Evolutionary conservation across 2,329 filamentous ascomycete genomes (phyloP).

Genomic region (Bertia moriformis): DNA sequence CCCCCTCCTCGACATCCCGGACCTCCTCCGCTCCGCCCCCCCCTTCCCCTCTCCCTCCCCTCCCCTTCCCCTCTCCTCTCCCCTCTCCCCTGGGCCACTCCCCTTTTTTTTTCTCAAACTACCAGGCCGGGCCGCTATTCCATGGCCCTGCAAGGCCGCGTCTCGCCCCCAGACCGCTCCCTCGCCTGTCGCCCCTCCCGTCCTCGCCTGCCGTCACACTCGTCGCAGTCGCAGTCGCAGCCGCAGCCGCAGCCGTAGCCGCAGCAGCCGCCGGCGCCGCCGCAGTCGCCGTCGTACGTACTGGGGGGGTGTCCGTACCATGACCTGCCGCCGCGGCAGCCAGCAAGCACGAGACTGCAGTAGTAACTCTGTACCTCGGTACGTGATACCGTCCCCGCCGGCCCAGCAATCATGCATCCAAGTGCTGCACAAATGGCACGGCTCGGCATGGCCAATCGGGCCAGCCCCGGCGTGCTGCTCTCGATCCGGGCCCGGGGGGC

Average conservation of each 20-base stretch:
- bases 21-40: too few species aligned
- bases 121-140: too few species aligned
- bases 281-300: not conserved
- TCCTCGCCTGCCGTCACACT: not conserved
- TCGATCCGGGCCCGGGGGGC: not conserved
- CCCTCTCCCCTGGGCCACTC: too few species aligned
- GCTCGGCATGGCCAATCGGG: not conserved
- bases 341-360: not conserved
- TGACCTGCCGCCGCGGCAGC: not conserved
- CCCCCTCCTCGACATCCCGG: too few species aligned
- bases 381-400: not conserved
- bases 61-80: too few species aligned
- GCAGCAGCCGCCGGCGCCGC: too few species aligned
- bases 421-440: not conserved
- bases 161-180: not conserved
- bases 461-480: too few species aligned
- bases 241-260: not conserved
- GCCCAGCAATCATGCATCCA: not conserved
- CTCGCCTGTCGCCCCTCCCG: not conserved
- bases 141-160: not conserved
- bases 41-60: too few species aligned
- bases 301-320: not conserved
- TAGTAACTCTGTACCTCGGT: not conserved
- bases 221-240: not conserved
- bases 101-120: too few species aligned